These are phyloP conservation scores for Leccinum cinnamomeum DNA, from an alignment of 1,284 basidiomycete species.

Conservation along the genomic window DNA sequence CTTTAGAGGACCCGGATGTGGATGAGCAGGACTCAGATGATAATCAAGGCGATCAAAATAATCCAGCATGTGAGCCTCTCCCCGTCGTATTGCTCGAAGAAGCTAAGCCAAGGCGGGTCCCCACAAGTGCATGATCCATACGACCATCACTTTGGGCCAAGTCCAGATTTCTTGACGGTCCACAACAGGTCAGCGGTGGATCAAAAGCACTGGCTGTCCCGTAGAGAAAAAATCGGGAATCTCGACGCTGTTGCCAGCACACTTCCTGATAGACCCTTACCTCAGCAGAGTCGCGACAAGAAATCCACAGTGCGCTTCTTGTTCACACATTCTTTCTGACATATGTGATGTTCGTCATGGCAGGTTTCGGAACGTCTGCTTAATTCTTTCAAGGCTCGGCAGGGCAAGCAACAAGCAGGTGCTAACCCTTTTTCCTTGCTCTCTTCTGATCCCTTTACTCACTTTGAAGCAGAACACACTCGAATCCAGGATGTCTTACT, in stretches of 20 bases:
- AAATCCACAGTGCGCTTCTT: conserved; percentile 30
- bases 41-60: conserved; percentile 11
- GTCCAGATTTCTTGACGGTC: conserved; percentile 49
- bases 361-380: conserved; percentile 66
- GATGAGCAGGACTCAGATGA: conserved; percentile 15
- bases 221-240: conserved; percentile 42
- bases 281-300: conserved; percentile 27
- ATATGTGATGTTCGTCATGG: background rate
- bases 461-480: conserved; percentile 44
- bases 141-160: conserved; percentile 66
- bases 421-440: conserved; percentile 14
- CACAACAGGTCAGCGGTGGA: conserved; percentile 50
- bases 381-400: conserved; percentile 52
- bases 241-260: conserved; percentile 58
- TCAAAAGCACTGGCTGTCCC: conserved; percentile 48
- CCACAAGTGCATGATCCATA: conserved; percentile 45
- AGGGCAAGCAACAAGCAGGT: conserved; percentile 56
- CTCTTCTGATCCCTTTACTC: conserved; percentile 10
- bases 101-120: background rate
- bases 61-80: conserved; percentile 31
- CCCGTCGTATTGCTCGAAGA: background rate
- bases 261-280: conserved; percentile 43
- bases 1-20: conserved; percentile 18
- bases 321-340: background rate
- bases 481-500: conserved; percentile 66